Evolutionary conservation across 148 eudicot species (phyloP), one percentile per base, ranked within the genome.

Genomic region (Beta vulgaris): DNA sequence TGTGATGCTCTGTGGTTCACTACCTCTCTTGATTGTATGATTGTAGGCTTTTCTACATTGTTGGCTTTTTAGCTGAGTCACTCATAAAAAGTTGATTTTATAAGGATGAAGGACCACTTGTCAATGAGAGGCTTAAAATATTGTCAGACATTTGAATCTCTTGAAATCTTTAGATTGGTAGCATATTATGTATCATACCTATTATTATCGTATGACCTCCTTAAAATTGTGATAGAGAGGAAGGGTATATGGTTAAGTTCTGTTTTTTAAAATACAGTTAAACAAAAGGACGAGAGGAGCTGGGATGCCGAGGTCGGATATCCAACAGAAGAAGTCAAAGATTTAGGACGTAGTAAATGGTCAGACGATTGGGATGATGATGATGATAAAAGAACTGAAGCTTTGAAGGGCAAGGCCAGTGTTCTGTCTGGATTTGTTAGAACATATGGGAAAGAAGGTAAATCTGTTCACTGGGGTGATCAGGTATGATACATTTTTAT

Each of bases 381-480:
- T 71, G 79, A 86, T 69, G 72, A 67, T 49, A 75, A 76, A 44
- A 78, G 49, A 61, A 73, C 73, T 70, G 84, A 86, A 76, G 72
- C 49, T 42, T 35, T 67, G 44, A 82, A 78, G 80, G 80, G 79
- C 77, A 91, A 84, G 75, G 39, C 73, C 40, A 80, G 25, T 79
- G 81, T 88, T 69, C 78, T 87, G 59, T 84, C 94, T 79, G 87
- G 91, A 60, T 80, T 88, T 84, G 54, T 77, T 61, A 80, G 79
- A 73, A 85, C 88, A 34, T 91, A 87, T 71, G 74, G 86, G 77
- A 92, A 84, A 86, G 89, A 87, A 80, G 95, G 93, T 80, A 96
- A 92, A 92, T 87, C 91, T 80, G 99, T 96, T 54, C 88, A 84
- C 70, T 96, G 99, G 99, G 90, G 90, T 69, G 99, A 96, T 87